Base-by-base conservation (phyloP, 352 stramenopile species). In the Pythium monospermum region DNA sequence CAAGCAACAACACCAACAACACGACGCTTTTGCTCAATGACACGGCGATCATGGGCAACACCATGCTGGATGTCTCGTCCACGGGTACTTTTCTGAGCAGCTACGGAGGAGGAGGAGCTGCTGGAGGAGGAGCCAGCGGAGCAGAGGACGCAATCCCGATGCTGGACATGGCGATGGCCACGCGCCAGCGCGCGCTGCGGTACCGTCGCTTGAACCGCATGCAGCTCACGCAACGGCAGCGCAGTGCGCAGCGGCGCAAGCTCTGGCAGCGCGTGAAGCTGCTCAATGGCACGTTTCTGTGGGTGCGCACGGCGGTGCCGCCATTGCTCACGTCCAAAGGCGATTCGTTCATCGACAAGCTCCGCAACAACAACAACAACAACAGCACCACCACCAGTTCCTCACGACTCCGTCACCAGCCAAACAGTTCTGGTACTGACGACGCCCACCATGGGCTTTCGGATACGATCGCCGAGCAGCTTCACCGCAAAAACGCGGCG, bases 401-500 rank as follows among this genome's bases (percentile, higher is more conserved):
- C 7, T 8, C 59, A 53, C 48, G 46, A 28, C 46, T 58, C 36
- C 52, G 59, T n/a, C 53, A 36, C 5, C 33, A 59, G 36, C 55
- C 55, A 25, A 39, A 32, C 30, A 42, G 6, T n/a, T n/a, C n/a
- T n/a, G n/a, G n/a, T n/a, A n/a, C n/a, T n/a, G 7, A 35, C 7
- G 30, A 35, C 30, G 30, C 30, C 7, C 30, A 8, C 2, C 48
- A 41, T 36, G 22, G 37, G 16, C 49, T 71, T 13, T 59, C 54
- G 13, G 58, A 57, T 31, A 68, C 68, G 2, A 55, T 76, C 4
- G 51, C 60, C 6, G 62, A 71, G 47, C 64, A 73, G 43, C 48
- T 76, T 5, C 68, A 73, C 61, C 68, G 68, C 23, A 76, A 76
- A 53, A 76, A 76, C 42, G 59, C 59, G 4, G 59, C 53, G 23